Base-by-base conservation (phyloP, 2,329 filamentous ascomycete species). In the Monilinia vaccinii-corymbosi region DNA sequence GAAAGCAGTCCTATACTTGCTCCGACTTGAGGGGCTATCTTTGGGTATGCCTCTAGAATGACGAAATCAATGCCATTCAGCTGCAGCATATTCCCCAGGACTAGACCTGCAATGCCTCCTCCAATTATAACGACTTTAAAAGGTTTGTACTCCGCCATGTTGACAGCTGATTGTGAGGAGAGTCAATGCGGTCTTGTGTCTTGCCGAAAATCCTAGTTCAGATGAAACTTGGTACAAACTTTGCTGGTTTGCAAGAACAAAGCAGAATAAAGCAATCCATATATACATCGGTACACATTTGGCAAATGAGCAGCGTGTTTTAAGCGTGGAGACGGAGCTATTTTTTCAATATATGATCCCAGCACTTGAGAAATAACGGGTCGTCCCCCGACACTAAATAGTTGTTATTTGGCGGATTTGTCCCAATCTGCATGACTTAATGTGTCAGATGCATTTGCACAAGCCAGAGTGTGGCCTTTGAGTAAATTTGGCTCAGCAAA, bases 31-130 rank as follows among this genome's bases (percentile, higher is more conserved):
- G 79, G 78, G 0, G 75, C 74, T 25, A 81, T 74, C 0, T 73
- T 66, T 0, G 61, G 31, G 49, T 76, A 69, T 0, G 70, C 68
- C 62, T 83, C 80, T 0, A 83, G 72, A 0, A 83, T 60, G 2
- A 79, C 61, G 65, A 77, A 82, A 62, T 81, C 75, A 58, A 83
- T 76, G 32, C 67, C 68, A 38, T 75, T 69, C 47, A 68, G 67
- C 57, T 81, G 73, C 3, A 83, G 73, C 62, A 75, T 73, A 46
- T 75, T 73, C 4, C 78, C 77, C 9, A 80, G 67, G 0, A 75
- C 71, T 1, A 81, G 67, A 8, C 80, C 80, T 2, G 75, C 72
- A n/a, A 81, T 69, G 49, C 76, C 74, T 8, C 77, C 79, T 21
- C 79, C 79, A 1, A 72, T 76, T 44, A 82, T 80, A 56, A 81